These are phyloP conservation scores for Fusarium stilboides DNA, from an alignment of 2,329 filamentous ascomycete species.

Conservation along the genomic window DNA sequence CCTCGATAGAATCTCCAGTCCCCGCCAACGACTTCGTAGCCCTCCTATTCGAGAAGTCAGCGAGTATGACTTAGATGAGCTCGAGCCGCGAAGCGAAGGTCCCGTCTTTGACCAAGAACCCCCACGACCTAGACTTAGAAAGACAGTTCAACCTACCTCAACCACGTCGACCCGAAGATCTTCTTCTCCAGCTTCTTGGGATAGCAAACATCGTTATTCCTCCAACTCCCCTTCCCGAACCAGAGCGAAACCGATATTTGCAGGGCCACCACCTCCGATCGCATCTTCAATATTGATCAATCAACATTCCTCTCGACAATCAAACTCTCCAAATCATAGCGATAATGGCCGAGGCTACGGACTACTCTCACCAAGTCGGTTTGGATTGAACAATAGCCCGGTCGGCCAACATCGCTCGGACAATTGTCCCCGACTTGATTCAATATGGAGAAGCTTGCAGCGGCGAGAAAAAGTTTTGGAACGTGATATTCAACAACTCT, in stretches of 20 bases:
- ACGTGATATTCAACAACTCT: conserved; percentile 62
- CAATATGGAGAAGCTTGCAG: conserved; percentile 63
- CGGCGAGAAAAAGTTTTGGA: conserved; percentile 64
- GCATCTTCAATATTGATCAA: conserved; percentile 59
- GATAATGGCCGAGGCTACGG: conserved; percentile 31
- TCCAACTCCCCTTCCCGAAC: conserved; percentile 53
- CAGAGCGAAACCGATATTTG: conserved; percentile 58
- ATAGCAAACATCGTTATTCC: conserved; percentile 49
- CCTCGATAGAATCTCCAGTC: conserved; percentile 49
- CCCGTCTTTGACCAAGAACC: conserved; percentile 43
- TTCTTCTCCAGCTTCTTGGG: conserved; percentile 37
- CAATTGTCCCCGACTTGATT: conserved; percentile 57
- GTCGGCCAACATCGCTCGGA: conserved; percentile 55
- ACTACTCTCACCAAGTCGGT: conserved; percentile 36
- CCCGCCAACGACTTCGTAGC: conserved; percentile 46
- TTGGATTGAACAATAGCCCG: conserved; percentile 45
- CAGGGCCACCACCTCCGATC: conserved; percentile 67
- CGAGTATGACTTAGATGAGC: conserved; percentile 58
- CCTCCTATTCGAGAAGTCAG: conserved; percentile 46
- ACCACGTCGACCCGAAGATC: conserved; percentile 26
- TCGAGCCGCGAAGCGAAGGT: conserved; percentile 57
- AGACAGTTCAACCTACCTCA: conserved; percentile 23
- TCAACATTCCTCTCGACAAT: conserved; percentile 21
- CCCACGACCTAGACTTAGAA: conserved; percentile 43
- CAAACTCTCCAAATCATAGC: conserved; percentile 25